Conservation (phyloP, 1,284 basidiomycete species). For the Ustilago loliicola region DNA sequence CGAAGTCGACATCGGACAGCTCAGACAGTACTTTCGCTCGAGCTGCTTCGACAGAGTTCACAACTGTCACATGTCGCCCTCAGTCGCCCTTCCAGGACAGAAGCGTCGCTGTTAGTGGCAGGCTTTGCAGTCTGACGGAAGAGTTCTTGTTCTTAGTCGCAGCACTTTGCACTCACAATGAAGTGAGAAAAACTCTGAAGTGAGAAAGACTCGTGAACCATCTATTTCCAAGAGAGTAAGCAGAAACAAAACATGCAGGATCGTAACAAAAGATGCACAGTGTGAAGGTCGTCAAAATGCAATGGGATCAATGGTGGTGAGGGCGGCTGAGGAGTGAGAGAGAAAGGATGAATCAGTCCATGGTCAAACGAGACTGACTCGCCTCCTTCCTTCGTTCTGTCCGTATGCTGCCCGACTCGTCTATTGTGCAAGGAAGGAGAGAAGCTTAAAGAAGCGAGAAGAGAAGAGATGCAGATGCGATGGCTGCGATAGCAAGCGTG, state of each 20-base stretch:
- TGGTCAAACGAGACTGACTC: slow-evolving; percentile 32
- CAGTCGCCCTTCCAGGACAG: too few relatives aligned
- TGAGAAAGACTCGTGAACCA: background rate
- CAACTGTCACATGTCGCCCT: too few relatives aligned
- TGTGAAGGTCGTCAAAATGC: background rate
- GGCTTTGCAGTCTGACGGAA: too few relatives aligned
- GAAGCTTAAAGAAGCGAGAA: background rate
- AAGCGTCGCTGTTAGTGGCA: too few relatives aligned
- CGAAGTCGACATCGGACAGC: too few relatives aligned
- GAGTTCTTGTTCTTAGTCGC: too few relatives aligned
- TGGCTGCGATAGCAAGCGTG: background rate
- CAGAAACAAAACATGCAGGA: slow-evolving; percentile 5
- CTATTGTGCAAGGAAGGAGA: slow-evolving; percentile 2
- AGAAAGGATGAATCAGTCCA: slow-evolving; percentile 24
- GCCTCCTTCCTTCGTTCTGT: slow-evolving; percentile 4
- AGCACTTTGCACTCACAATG: too few relatives aligned
- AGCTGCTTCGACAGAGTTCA: too few relatives aligned
- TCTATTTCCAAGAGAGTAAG: slow-evolving; percentile 1
- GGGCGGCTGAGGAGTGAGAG: background rate
- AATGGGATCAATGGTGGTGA: background rate
- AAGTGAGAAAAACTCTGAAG: too few relatives aligned
- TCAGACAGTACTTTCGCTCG: too few relatives aligned
- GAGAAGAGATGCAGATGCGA: slow-evolving; percentile 6
- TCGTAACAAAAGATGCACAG: slow-evolving; percentile 7
- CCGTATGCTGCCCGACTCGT: slow-evolving; percentile 1